A percentile compares a stretch with the other conserved stretches of the same genome.
phyloP scores from a whole-genome alignment of 2,329 filamentous ascomycete species.

The Aspergillus hiratsukae region DNA sequence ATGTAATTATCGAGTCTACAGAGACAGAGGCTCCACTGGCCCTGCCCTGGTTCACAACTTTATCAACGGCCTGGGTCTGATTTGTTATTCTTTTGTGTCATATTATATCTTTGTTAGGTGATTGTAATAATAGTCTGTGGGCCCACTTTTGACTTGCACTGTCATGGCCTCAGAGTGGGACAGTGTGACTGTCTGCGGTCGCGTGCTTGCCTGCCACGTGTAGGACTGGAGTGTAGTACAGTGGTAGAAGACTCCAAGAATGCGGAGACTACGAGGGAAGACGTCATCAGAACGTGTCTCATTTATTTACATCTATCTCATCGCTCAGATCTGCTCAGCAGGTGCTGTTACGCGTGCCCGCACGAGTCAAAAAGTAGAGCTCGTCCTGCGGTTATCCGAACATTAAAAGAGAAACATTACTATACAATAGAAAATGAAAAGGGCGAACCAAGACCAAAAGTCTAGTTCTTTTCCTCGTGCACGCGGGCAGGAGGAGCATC shows the following conservation, averaged over 20 bases:
- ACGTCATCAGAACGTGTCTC: background rate
- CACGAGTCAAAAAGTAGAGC: slow-evolving; percentile 8
- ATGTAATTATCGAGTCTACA: too few species aligned
- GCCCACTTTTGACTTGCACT: background rate
- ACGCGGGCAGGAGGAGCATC: slow-evolving; percentile 12
- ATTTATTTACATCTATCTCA: slow-evolving; percentile 6
- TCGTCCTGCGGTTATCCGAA: slow-evolving; percentile 4
- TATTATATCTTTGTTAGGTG: background rate
- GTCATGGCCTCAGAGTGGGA: too few species aligned
- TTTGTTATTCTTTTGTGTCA: background rate
- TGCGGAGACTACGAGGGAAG: background rate
- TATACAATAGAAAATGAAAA: slow-evolving; percentile 1
- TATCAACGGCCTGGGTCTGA: background rate
- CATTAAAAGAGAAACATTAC: slow-evolving; percentile 1
- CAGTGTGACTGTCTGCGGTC: background rate
- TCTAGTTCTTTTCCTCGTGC: slow-evolving; percentile 12
- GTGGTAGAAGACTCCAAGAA: background rate
- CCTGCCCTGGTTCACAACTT: background rate
- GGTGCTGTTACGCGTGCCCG: background rate
- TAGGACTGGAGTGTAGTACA: background rate
- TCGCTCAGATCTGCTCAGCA: slow-evolving; percentile 19
- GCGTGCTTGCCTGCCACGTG: background rate
- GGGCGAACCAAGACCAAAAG: background rate
- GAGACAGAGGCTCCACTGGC: too few species aligned
- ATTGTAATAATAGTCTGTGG: background rate